Conservation (phyloP, 148 eudicot species). For the Linanthus parryae region DNA sequence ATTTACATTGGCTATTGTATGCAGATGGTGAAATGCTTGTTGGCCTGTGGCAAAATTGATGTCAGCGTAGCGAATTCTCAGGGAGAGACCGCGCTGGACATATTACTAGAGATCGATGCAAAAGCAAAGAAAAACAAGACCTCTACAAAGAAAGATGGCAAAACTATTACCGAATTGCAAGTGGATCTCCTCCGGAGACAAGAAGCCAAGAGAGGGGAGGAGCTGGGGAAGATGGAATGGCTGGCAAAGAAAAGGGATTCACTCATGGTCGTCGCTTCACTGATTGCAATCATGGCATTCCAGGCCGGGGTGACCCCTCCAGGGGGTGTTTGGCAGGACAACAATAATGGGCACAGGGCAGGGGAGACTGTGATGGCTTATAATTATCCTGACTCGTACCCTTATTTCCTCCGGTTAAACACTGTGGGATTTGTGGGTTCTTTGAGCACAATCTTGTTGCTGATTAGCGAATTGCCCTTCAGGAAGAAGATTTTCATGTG, state of each 20-base stretch:
- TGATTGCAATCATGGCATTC: conserved; percentile 15
- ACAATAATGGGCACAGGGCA: not conserved
- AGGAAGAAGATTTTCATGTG: conserved; percentile 6
- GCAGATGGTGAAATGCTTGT: not conserved
- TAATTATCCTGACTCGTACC: not conserved
- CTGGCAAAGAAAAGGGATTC: conserved; percentile 2
- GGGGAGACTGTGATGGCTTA: not conserved
- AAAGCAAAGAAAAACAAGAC: not conserved
- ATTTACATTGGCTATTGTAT: too few relatives aligned
- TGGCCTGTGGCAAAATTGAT: not conserved
- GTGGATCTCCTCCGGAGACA: not conserved
- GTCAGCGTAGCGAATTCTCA: not conserved
- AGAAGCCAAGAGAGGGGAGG: not conserved
- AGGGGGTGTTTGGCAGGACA: conserved; percentile 14
- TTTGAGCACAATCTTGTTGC: conserved; percentile 4
- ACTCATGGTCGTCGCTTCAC: conserved; percentile 8
- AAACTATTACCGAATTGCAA: not conserved
- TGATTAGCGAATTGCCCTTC: conserved; percentile 12
- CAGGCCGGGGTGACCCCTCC: conserved; percentile 25
- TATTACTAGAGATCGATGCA: not conserved
- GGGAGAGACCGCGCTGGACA: not conserved
- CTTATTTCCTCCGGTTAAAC: not conserved
- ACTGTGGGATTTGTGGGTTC: not conserved
- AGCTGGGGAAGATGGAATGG: not conserved
- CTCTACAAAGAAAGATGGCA: not conserved